phyloP scores from a whole-genome alignment of 352 stramenopile genomes.

The Hyaloperonospora arabidopsidis region DNA sequence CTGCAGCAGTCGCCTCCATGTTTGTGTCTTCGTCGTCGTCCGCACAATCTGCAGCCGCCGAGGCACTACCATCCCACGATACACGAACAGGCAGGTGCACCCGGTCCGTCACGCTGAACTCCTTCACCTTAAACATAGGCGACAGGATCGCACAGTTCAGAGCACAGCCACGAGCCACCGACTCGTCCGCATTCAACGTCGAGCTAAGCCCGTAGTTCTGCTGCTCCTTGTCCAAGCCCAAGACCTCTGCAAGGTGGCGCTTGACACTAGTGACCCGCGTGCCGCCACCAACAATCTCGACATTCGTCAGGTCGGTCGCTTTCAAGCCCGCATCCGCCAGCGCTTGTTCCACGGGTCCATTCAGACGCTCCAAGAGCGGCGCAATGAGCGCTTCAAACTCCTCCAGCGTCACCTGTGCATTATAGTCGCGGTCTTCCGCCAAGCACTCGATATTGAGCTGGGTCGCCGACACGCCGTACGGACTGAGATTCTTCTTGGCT shows the following conservation, averaged over 20 bases:
- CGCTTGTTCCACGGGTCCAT: constrained; percentile 78
- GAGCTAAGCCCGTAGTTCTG: constrained; percentile 96
- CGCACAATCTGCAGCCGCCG: constrained; percentile 38
- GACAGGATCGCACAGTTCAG: constrained; percentile 98
- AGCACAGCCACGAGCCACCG: constrained; percentile 93
- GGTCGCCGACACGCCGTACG: constrained; percentile 93
- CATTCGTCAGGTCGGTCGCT: constrained; percentile 81
- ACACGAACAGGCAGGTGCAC: constrained; percentile 91
- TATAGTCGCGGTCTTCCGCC: constrained; percentile 97
- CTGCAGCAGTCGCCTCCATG: constrained; percentile 46
- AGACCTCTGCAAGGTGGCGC: constrained; percentile 83
- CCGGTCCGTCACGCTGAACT: constrained; percentile 83
- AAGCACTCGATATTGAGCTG: constrained; percentile 96
- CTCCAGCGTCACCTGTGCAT: constrained; percentile 88
- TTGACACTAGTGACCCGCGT: constrained; percentile 96
- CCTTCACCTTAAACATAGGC: constrained; percentile 95
- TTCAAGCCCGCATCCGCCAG: constrained; percentile 87
- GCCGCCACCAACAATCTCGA: constrained; percentile 95
- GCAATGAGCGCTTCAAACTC: constrained; percentile 93
- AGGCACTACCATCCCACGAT: constrained; percentile 83
- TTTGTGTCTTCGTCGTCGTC: constrained; percentile 83
- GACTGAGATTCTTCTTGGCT: constrained; percentile 98
- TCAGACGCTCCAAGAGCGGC: constrained; percentile 78
- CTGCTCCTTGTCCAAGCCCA: constrained; percentile 89
- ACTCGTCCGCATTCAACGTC: constrained; percentile 99